These are phyloP conservation scores for Bipolaris gigantea DNA, from an alignment of 2,329 filamentous ascomycete genomes.

Conservation along the genomic window DNA sequence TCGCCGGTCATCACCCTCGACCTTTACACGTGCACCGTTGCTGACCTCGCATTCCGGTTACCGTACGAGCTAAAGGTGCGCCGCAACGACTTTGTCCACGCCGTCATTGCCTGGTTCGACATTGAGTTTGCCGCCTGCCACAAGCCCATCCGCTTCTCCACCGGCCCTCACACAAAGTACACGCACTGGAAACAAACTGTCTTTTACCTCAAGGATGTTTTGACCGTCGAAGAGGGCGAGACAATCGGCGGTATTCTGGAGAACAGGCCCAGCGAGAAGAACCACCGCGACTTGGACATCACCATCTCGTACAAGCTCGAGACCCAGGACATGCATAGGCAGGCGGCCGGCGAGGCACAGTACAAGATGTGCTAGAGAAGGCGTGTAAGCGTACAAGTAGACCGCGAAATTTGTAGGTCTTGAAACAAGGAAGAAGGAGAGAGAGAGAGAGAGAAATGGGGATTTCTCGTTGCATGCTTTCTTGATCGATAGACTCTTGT, in stretches of 20 bases:
- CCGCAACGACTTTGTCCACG: slow-evolving; percentile 93
- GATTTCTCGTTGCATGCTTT: background rate
- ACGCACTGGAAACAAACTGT: slow-evolving; percentile 99
- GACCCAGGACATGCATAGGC: slow-evolving; percentile 71
- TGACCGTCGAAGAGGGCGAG: slow-evolving; percentile 90
- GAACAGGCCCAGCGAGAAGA: slow-evolving; percentile 90
- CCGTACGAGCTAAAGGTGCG: slow-evolving; percentile 76
- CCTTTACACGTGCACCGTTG: slow-evolving; percentile 83
- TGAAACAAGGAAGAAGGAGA: background rate
- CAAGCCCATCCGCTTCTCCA: slow-evolving; percentile 96
- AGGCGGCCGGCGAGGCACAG: slow-evolving; percentile 68
- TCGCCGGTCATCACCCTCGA: slow-evolving; percentile 83
- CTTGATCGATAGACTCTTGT: slow-evolving; percentile 20
- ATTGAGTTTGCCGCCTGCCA: slow-evolving; percentile 98
- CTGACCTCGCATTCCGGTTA: slow-evolving; percentile 80
- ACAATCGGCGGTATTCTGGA: slow-evolving; percentile 71
- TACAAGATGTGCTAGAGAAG: slow-evolving; percentile 67
- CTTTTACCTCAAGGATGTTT: slow-evolving; percentile 91
- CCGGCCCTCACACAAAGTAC: slow-evolving; percentile 97
- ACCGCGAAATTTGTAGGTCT: background rate
- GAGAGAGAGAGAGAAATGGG: background rate
- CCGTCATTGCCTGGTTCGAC: slow-evolving; percentile 97
- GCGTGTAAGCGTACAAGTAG: background rate
- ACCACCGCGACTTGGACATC: slow-evolving; percentile 93
- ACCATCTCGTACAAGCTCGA: slow-evolving; percentile 79